Evolutionary conservation across 129 eudicot genomes (phyloP), one percentile per base, ranked within the genome.

Genomic region (Glebionis coronaria): DNA sequence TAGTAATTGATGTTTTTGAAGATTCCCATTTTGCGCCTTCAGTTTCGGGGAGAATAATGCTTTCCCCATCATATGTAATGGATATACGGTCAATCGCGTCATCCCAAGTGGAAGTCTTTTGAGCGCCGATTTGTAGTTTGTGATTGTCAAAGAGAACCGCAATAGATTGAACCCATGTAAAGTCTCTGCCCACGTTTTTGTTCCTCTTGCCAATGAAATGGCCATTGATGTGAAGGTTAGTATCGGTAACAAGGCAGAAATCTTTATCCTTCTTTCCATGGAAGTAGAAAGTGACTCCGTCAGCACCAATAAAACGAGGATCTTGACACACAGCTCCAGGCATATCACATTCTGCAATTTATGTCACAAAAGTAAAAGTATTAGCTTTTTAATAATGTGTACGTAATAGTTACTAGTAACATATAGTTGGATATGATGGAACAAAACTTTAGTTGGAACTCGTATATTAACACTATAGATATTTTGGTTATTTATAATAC

Each of bases 111-210:
- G 92, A 69, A 29, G 96, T 82, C 20, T 85, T 82, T 60, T 68
- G 49, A 12, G 93, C 90, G 8, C 80, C 78, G 5, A 89, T 51
- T 76, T 64, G 55, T 63, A 89, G 79, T 5, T 73, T 79, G 78
- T 85, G 86, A 62, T 77, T 66, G 53, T 68, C 78, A 35, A 81
- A 85, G 73, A 85, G 87, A 72, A 88, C 75, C 40, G 73, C 87
- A 38, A 88, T 76, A 49, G 96, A 83, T 74, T 85, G 90, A 27
- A 89, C 96, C 96, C 96, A 89, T 8, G 96, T 89, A 79, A 85
- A 89, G 79, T 89, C 96, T 31, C 93, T 75, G 2, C 83, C 80
- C 93, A 83, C 81, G 78, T 83, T 71, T n/a, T 56, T 64, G 75
- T 72, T 83, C 67, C 82, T 63, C 47, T 67, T 82, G 27, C 92